These are phyloP conservation scores for Haberlea rhodopensis DNA, from an alignment of 257 asterid genomes.

Conservation along the genomic window DNA sequence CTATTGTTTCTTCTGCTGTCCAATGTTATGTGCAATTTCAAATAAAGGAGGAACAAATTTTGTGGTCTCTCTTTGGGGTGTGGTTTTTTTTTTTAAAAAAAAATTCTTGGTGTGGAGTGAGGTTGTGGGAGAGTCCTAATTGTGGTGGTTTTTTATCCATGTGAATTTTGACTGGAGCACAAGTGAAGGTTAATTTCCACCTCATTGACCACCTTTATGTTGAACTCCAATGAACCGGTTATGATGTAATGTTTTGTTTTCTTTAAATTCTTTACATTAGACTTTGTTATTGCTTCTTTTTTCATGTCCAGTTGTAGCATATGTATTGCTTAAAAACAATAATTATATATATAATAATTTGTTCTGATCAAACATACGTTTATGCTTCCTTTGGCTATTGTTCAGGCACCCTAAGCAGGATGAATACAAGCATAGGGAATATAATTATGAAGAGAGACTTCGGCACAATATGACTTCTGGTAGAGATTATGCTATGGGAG, in stretches of 20 bases:
- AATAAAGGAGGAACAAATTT: neutral
- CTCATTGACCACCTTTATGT: neutral
- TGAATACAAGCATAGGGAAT: conserved; percentile 72
- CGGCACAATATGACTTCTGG: conserved; percentile 47
- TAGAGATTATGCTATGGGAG: conserved; percentile 58
- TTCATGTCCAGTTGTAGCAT: neutral
- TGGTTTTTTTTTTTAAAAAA: too few species aligned
- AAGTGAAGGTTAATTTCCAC: neutral
- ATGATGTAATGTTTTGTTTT: neutral
- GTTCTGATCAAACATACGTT: neutral
- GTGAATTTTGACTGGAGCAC: neutral
- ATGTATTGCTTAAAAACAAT: conserved; percentile 10
- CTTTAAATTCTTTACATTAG: too few species aligned
- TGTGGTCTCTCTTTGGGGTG: neutral
- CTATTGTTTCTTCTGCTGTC: neutral
- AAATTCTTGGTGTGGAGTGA: neutral
- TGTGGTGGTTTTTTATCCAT: neutral
- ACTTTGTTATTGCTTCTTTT: neutral
- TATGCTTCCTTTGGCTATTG: conserved; percentile 19
- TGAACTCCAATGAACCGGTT: neutral
- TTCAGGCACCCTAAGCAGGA: conserved; percentile 78
- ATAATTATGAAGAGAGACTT: conserved; percentile 70
- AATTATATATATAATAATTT: neutral
- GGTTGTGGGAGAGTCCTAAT: neutral
- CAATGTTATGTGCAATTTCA: neutral